These are phyloP conservation scores for Quercus lobata DNA, from an alignment of 331 rosid species.

Conservation along the genomic window DNA sequence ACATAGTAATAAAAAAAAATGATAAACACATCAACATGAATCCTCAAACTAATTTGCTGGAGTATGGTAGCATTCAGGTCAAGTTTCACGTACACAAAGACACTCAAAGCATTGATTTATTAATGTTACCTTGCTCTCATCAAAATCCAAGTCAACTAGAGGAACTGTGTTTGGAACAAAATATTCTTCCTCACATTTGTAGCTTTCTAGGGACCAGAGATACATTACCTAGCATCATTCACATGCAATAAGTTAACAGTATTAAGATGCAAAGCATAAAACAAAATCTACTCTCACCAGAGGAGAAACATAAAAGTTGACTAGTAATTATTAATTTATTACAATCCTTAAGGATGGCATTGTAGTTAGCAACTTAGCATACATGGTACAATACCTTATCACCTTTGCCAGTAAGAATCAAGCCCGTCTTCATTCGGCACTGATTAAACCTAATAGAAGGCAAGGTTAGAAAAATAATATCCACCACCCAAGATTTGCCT, in stretches of 20 bases:
- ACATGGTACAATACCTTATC: conserved; percentile 51
- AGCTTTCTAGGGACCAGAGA: conserved; percentile 70
- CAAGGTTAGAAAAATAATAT: conserved; percentile 24
- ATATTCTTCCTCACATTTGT: conserved; percentile 65
- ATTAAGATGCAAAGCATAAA: background rate
- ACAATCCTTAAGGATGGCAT: conserved; percentile 6
- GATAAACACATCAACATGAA: background rate
- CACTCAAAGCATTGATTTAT: conserved; percentile 13
- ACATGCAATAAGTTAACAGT: conserved; percentile 6
- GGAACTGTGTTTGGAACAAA: conserved; percentile 37
- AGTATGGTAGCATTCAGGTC: background rate
- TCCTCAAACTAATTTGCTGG: background rate
- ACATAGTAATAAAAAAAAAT: too few relatives aligned
- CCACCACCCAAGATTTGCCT: background rate
- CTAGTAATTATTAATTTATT: background rate
- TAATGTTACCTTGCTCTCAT: conserved; percentile 73
- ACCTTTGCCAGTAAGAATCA: conserved; percentile 72
- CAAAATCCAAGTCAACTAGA: conserved; percentile 82
- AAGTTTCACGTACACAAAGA: background rate
- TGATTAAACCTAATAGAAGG: conserved; percentile 60
- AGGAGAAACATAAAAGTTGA: background rate
- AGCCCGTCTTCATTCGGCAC: conserved; percentile 78
- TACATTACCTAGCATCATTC: conserved; percentile 60
- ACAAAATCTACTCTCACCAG: background rate
- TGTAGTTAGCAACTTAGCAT: background rate